Evolutionary conservation across 2,329 filamentous ascomycete species (phyloP).

Genomic region (Fusarium sp.): DNA sequence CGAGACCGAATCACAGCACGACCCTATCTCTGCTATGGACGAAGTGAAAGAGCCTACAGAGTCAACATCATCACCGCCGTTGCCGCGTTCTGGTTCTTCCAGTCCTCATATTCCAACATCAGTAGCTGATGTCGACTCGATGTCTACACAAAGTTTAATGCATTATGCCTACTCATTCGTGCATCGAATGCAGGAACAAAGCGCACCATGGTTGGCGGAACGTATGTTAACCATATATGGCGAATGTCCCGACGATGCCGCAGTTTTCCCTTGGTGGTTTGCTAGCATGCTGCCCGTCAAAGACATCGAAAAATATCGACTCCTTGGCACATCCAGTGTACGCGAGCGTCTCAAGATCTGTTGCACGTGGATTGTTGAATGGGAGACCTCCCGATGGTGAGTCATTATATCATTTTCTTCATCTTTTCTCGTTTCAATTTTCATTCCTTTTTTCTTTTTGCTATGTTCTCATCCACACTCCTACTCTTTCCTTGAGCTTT

Average conservation of each 20-base stretch:
- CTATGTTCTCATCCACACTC: not conserved
- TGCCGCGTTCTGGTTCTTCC: constrained; percentile 12
- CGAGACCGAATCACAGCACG: constrained; percentile 2
- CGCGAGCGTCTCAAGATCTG: constrained; percentile 86
- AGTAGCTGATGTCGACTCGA: constrained; percentile 47
- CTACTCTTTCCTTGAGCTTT: not conserved
- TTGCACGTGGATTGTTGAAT: constrained; percentile 80
- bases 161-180: constrained; percentile 76
- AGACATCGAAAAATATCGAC: constrained; percentile 81
- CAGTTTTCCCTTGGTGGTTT: constrained; percentile 90
- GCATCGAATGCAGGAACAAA: constrained; percentile 73
- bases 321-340: constrained; percentile 80
- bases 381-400: constrained; percentile 79
- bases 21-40: not conserved
- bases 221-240: constrained; percentile 81
- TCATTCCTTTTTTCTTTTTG: too few relatives aligned
- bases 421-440: not conserved
- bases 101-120: constrained; percentile 20
- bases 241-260: constrained; percentile 80
- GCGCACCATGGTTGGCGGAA: constrained; percentile 80
- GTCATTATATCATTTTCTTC: constrained; percentile 49
- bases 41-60: constrained; percentile 13
- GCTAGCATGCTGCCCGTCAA: constrained; percentile 82
- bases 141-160: constrained; percentile 80
- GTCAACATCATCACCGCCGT: not conserved